Evolutionary conservation across 306 rosid genomes (phyloP).

Genomic region (Mucuna pruriens): DNA sequence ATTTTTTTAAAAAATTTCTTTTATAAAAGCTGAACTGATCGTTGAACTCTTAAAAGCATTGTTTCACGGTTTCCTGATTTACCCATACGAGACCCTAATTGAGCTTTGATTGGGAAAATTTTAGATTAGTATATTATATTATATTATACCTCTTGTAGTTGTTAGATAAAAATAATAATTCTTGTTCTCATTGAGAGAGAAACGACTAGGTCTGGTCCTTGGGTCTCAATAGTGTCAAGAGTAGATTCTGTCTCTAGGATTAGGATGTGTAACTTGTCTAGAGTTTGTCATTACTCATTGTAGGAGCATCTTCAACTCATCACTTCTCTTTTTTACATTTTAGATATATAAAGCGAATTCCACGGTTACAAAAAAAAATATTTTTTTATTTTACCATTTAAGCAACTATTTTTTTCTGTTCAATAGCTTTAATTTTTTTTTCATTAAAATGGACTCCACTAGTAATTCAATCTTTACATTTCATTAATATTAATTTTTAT

Average conservation of each 20-base stretch:
- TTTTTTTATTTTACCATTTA: too few relatives aligned
- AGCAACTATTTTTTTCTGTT: too few relatives aligned
- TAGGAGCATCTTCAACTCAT: background rate
- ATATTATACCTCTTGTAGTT: background rate
- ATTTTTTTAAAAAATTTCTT: too few relatives aligned
- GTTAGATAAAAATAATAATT: background rate
- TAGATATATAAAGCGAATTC: too few relatives aligned
- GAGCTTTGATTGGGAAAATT: background rate
- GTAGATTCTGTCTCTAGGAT: background rate
- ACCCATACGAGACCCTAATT: background rate
- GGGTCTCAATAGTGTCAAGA: background rate
- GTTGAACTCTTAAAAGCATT: background rate
- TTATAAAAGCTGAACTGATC: background rate
- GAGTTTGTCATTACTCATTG: background rate
- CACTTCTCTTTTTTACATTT: too few relatives aligned
- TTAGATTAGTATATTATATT: background rate
- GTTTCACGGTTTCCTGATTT: background rate
- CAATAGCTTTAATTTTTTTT: too few relatives aligned
- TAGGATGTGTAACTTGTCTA: background rate
- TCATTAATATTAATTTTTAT: background rate
- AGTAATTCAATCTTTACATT: too few relatives aligned
- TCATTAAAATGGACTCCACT: too few relatives aligned
- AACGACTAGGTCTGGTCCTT: background rate
- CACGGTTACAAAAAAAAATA: too few relatives aligned
- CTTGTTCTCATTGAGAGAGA: background rate